Evolutionary conservation across 2,329 filamentous ascomycete genomes (phyloP), one percentile per base, ranked within the genome.

Genomic region (Ceratocystis papillata): DNA sequence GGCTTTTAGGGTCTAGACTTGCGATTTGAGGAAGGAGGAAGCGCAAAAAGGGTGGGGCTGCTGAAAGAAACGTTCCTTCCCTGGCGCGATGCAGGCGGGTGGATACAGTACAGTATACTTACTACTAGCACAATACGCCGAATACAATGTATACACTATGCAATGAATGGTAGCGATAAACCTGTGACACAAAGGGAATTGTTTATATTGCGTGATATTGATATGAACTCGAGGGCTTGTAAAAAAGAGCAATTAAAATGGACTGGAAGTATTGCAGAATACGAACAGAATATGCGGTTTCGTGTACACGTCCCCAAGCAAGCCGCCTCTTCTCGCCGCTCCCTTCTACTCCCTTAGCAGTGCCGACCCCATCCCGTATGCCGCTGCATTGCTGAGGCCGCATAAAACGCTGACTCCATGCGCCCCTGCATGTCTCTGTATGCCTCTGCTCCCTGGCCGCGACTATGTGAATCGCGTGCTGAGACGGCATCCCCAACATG

Each of bases 391-490:
- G 41, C 61, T 6, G 61, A 46, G 1, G 53, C 53, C 53, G 53
- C 22, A 45, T 57, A 28, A 41, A 57, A 60, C n/a, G 30, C 37
- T 41, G 41, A 73, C 20, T 81, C 80, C 81, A 81, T 83, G 37
- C 81, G 81, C 66, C 82, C 74, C 45, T 80, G 80, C 15, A 79
- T 74, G 69, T 83, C 81, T 28, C 83, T 76, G 33, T 79, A 75
- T 33, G 78, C 79, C 77, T 82, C 80, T 7, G 79, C 80, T 59
- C 76, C 75, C 7, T 82, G 73, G 0, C 82, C 79, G 1, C 8
- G 79, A 77, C 5, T 79, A 76, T 1, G 73, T 70, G 62, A 76
- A 77, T 1, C 75, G 77, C 0, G 76, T 76, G 30, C 70, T 37
- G 64, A 71, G 4, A 70, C 70, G 15, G 67, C 68, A 7, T 71